Percentiles rank a stretch among this genome's conserved stretches.
phyloP scores from a whole-genome alignment of 768 basidiomycete genomes.

The Lactarius sanguifluus region DNA sequence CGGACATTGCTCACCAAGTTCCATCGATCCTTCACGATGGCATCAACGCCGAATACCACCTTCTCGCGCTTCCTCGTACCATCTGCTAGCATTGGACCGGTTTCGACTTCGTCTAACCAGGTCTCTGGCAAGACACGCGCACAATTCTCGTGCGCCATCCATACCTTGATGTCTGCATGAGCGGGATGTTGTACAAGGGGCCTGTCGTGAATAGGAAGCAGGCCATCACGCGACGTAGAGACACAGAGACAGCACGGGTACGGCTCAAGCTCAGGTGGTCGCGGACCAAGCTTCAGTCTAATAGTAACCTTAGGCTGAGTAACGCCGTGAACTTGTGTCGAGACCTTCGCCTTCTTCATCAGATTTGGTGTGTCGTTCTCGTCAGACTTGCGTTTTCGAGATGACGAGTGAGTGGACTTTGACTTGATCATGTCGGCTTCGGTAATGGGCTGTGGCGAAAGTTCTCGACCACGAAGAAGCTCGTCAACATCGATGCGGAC shows the following conservation, averaged over 20 bases:
- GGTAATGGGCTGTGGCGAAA: slow-evolving; percentile 41
- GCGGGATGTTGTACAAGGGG: slow-evolving; percentile 38
- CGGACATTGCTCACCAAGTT: slow-evolving; percentile 62
- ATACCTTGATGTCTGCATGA: slow-evolving; percentile 38
- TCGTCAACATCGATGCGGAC: slow-evolving; percentile 94
- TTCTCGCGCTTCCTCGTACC: slow-evolving; percentile 43
- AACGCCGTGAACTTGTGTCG: slow-evolving; percentile 29
- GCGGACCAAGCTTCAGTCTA: slow-evolving; percentile 67
- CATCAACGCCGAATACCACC: slow-evolving; percentile 81
- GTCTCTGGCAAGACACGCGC: slow-evolving; percentile 86
- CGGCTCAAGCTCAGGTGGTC: slow-evolving; percentile 51
- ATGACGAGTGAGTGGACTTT: slow-evolving; percentile 27
- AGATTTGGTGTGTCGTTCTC: slow-evolving; percentile 43
- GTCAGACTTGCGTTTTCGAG: slow-evolving; percentile 43
- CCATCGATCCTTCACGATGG: slow-evolving; percentile 91
- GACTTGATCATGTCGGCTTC: slow-evolving; percentile 23
- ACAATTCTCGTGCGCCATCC: slow-evolving; percentile 81
- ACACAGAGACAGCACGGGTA: slow-evolving; percentile 73
- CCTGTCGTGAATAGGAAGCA: slow-evolving; percentile 68
- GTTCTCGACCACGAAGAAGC: slow-evolving; percentile 65
- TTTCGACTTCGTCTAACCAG: slow-evolving; percentile 76
- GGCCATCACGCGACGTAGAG: slow-evolving; percentile 49
- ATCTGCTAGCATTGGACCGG: slow-evolving; percentile 33
- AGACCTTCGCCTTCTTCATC: slow-evolving; percentile 51
- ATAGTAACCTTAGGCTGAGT: slow-evolving; percentile 46